Evolutionary conservation across 2,329 filamentous ascomycete species (phyloP).

Genomic region (Tothia fuscella): DNA sequence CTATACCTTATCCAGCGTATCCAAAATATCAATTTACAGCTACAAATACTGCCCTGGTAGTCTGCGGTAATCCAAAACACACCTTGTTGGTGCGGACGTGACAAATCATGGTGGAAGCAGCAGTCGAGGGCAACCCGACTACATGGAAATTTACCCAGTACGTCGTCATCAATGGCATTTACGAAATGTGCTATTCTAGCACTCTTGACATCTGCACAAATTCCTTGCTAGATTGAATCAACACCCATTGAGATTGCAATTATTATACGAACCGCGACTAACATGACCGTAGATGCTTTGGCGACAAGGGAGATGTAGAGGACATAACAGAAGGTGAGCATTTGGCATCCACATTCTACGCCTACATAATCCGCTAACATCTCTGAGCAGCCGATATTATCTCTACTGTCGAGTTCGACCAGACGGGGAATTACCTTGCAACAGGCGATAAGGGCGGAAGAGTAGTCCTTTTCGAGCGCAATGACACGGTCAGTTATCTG

Average conservation of each 20-base stretch:
- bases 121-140: constrained; percentile 71
- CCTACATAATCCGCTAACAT: background rate
- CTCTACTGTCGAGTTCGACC: constrained; percentile 82
- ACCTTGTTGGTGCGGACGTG: constrained; percentile 10
- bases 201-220: too few relatives aligned
- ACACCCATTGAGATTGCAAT: too few relatives aligned
- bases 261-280: too few relatives aligned
- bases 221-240: too few relatives aligned
- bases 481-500: constrained; percentile 66
- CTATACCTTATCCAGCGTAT: too few relatives aligned
- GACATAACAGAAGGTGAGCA: constrained; percentile 83
- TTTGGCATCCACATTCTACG: constrained; percentile 1
- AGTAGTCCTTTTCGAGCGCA: constrained; percentile 80
- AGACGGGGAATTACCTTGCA: constrained; percentile 79
- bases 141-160: constrained; percentile 99
- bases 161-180: constrained; percentile 25
- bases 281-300: constrained; percentile 65
- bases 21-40: too few relatives aligned
- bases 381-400: constrained; percentile 63
- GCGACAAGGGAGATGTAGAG: constrained; percentile 98
- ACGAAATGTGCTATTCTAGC: background rate
- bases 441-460: constrained; percentile 83
- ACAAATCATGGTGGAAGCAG: constrained; percentile 75
- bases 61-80: too few relatives aligned
- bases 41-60: too few relatives aligned